Conservation (phyloP, 2,329 filamentous ascomycete genomes). For the Aspergillus costaricaensis region DNA sequence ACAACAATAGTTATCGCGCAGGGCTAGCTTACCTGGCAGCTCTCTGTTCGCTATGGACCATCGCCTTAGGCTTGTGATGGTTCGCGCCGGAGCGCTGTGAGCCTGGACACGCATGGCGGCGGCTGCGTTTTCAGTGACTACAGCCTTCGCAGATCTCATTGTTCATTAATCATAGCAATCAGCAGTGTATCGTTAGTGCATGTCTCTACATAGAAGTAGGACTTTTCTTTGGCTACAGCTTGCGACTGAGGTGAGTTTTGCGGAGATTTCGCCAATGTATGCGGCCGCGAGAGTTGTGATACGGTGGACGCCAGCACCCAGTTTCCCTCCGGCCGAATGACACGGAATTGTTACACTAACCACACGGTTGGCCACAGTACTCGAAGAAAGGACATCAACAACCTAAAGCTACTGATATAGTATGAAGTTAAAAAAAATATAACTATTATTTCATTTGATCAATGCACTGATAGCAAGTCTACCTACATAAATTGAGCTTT, state of each 20-base stretch:
- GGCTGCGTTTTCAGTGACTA: conserved; percentile 32
- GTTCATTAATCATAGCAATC: conserved; percentile 9
- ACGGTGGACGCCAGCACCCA: background rate
- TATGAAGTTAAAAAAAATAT: too few relatives aligned
- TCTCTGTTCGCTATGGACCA: conserved; percentile 80
- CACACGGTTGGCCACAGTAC: too few relatives aligned
- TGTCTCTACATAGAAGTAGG: conserved; percentile 5
- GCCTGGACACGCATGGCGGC: conserved; percentile 28
- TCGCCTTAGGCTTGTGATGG: conserved; percentile 73
- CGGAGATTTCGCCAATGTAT: background rate
- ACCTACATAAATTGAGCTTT: too few relatives aligned
- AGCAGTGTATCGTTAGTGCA: conserved; percentile 9
- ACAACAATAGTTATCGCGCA: background rate
- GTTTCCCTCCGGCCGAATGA: background rate
- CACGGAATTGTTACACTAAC: too few relatives aligned
- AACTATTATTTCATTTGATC: too few relatives aligned
- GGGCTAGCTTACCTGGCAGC: conserved; percentile 60
- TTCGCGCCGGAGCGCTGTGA: conserved; percentile 44
- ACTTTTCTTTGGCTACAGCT: background rate
- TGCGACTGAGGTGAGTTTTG: background rate
- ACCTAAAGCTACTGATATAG: too few relatives aligned
- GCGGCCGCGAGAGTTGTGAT: background rate
- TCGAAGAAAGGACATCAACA: too few relatives aligned
- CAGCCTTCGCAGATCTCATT: conserved; percentile 41
- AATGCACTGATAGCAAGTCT: too few relatives aligned